Evolutionary conservation across 805 yeast genomes (phyloP).

Genomic region (Saturnispora kantuleensis): DNA sequence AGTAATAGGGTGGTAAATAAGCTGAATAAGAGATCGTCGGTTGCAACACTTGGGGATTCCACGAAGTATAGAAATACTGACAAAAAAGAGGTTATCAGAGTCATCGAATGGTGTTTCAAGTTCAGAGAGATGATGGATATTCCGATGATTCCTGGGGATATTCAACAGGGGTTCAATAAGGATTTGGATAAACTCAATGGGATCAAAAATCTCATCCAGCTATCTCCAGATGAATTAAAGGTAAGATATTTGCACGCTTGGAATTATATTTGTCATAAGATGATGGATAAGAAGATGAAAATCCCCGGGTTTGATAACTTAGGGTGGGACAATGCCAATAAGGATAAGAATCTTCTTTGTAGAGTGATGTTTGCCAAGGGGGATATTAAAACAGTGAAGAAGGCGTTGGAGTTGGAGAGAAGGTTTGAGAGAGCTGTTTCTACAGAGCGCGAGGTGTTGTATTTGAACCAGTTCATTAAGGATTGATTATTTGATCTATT

Average conservation of each 20-base stretch:
- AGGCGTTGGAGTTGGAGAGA: slow-evolving; percentile 21
- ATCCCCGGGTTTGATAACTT: slow-evolving; percentile 28
- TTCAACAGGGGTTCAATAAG: slow-evolving; percentile 10
- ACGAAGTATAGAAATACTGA: slow-evolving; percentile 13
- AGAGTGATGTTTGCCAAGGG: slow-evolving; percentile 50
- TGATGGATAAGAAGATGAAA: slow-evolving; percentile 14
- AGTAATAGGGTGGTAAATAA: slow-evolving; percentile 8
- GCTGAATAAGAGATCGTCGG: slow-evolving; percentile 10
- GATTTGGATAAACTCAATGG: slow-evolving; percentile 17
- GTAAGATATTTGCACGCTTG: slow-evolving; percentile 17
- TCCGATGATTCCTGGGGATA: slow-evolving; percentile 19
- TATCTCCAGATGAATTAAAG: slow-evolving; percentile 12
- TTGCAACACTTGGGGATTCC: background rate
- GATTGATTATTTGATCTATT: no score
- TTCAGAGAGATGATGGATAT: slow-evolving; percentile 21
- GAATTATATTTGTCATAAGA: slow-evolving; percentile 16
- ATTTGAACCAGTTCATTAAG: slow-evolving; percentile 6
- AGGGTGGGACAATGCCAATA: slow-evolving; percentile 34
- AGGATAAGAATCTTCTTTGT: slow-evolving; percentile 49
- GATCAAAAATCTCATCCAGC: slow-evolving; percentile 14
- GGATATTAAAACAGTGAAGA: slow-evolving; percentile 20
- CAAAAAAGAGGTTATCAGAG: slow-evolving; percentile 20
- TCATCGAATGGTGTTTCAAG: slow-evolving; percentile 25
- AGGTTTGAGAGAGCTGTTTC: slow-evolving; percentile 21
- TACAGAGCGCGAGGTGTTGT: slow-evolving; percentile 20